Base-by-base conservation (phyloP, 1,284 basidiomycete species). In the Puccinia horiana region DNA sequence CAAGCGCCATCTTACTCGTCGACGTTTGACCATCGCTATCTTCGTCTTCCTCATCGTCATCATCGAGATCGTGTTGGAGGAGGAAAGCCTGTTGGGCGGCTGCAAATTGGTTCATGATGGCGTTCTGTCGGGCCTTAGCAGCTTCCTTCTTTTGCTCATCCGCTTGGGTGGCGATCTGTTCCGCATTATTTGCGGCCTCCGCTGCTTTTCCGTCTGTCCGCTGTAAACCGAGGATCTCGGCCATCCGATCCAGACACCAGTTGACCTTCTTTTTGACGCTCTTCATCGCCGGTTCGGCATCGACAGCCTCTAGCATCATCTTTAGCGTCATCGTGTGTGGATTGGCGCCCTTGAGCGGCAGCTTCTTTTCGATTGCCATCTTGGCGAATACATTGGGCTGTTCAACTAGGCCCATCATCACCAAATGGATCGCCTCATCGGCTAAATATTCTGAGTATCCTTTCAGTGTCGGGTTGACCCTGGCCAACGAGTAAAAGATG, bases 101-200 rank as follows among this genome's bases (percentile, higher is more conserved):
- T 84, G 94, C 94, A 91, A 97, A 97, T 87, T 95, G 91, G 84
- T 91, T 91, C 93, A 98, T 93, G 85, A 98, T 93, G 0, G 93
- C 92, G 83, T 92, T 92, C 86, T 97, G 93, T 44, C 95, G 89
- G 9, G 92, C 93, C 85, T 93, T 93, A 6, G 93, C 94, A 5
- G 93, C 93, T 32, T 89, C 89, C 85, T 93, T 93, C 88, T 92
- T 93, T 49, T 90, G 90, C 81, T 91, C 91, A 83, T 91, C 91
- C 0, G 90, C 87, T 83, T 92, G 90, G n/a, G 89, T 85, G 0
- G 87, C 86, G n/a, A 86, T 86, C 3, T 86, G 86, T 8, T 87
- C 84, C 9, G 86, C 83, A 49, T 87, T 85, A 18, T 37, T 63
- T 1, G 56, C 56, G 35, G 74, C 42, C 37, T 61, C 70, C 26